A percentile compares a stretch with the other conserved stretches of the same genome.
Conservation (phyloP, 257 asterid species). For the Solanum raphanifolium region DNA sequence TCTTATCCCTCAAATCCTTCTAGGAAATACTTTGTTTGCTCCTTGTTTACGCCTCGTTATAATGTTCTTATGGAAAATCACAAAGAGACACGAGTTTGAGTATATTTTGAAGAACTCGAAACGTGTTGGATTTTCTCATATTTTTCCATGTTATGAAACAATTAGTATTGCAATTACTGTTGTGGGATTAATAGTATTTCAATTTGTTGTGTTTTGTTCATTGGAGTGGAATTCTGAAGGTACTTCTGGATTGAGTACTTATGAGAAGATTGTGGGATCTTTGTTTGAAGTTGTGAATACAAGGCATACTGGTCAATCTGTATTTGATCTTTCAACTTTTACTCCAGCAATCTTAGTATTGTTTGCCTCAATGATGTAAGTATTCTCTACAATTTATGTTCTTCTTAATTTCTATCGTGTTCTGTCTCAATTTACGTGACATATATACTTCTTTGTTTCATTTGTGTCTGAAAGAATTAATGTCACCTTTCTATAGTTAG, state of each 20-base stretch:
- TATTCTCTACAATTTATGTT: background rate
- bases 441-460: too few relatives aligned
- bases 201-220: slow-evolving; percentile 18
- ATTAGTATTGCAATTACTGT: slow-evolving; percentile 15
- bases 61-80: slow-evolving; percentile 9
- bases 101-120: slow-evolving; percentile 18
- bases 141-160: slow-evolving; percentile 9
- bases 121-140: slow-evolving; percentile 22
- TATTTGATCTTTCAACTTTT: slow-evolving; percentile 26
- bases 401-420: background rate
- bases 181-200: slow-evolving; percentile 22
- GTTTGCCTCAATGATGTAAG: slow-evolving; percentile 45
- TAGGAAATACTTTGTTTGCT: slow-evolving; percentile 52
- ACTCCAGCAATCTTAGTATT: slow-evolving; percentile 28
- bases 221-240: slow-evolving; percentile 31
- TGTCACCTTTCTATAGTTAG: background rate
- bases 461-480: background rate
- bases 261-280: slow-evolving; percentile 35
- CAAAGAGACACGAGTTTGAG: slow-evolving; percentile 7
- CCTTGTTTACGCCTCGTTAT: slow-evolving; percentile 18
- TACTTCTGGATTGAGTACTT: slow-evolving; percentile 10
- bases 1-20: slow-evolving; percentile 34
- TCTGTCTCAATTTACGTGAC: background rate
- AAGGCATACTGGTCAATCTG: slow-evolving; percentile 45
- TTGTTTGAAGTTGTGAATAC: slow-evolving; percentile 42